Percentiles rank a stretch among this genome's conserved stretches.
Evolutionary conservation across 2,329 filamentous ascomycete species (phyloP).

Genomic region (Dothidotthia symphoricarpi): DNA sequence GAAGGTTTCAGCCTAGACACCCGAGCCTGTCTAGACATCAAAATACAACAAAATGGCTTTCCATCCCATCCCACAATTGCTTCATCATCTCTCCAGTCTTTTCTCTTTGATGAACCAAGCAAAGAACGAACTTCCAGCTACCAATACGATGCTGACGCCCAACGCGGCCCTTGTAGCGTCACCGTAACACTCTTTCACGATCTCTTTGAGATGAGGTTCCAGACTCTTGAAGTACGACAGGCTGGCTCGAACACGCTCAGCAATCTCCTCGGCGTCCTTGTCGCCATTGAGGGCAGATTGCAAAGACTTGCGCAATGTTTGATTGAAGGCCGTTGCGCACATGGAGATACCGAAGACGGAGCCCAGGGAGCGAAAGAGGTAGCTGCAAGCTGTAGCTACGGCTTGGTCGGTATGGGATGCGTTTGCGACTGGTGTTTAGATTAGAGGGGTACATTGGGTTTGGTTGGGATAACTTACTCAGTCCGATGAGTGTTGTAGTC

Average conservation of each 20-base stretch:
- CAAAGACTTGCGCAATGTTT: slow-evolving; percentile 61
- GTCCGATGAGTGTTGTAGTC: slow-evolving; percentile 68
- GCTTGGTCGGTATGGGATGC: slow-evolving; percentile 66
- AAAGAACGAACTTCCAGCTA: slow-evolving; percentile 49
- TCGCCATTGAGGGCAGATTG: slow-evolving; percentile 54
- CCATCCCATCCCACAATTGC: neutral
- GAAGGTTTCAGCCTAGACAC: neutral
- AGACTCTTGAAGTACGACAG: slow-evolving; percentile 67
- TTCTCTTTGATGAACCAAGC: slow-evolving; percentile 50
- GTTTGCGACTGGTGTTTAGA: slow-evolving; percentile 59
- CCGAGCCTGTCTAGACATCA: too few species aligned
- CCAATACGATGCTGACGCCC: slow-evolving; percentile 51
- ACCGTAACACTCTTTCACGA: slow-evolving; percentile 68
- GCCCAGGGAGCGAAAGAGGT: slow-evolving; percentile 74
- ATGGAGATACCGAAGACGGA: slow-evolving; percentile 66
- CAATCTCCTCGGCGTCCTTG: slow-evolving; percentile 63
- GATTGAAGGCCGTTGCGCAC: slow-evolving; percentile 69
- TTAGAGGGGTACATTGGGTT: neutral
- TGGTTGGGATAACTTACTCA: slow-evolving; percentile 48
- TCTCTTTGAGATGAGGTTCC: slow-evolving; percentile 56
- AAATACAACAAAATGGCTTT: neutral
- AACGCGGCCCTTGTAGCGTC: slow-evolving; percentile 55
- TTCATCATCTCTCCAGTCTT: slow-evolving; percentile 23
- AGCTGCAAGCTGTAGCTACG: slow-evolving; percentile 74
- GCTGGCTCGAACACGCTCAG: slow-evolving; percentile 66